Evolutionary conservation across 2,329 filamentous ascomycete species (phyloP), one percentile per base, ranked within the genome.

Genomic region (Scedosporium aurantiacum): DNA sequence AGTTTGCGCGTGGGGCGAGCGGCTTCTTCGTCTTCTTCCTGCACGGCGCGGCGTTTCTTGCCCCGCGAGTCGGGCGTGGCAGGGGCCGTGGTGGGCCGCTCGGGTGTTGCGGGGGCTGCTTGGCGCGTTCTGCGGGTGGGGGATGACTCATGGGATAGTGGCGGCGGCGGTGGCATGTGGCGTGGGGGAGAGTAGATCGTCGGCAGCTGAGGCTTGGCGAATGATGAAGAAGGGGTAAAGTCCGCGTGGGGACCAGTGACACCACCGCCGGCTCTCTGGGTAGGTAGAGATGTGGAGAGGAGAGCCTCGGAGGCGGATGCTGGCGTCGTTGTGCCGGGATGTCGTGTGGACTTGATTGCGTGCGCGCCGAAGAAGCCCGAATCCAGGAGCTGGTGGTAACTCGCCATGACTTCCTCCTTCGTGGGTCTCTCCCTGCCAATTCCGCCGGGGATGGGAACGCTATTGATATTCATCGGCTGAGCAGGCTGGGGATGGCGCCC

Each of bases 341-440:
- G 79, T 3, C 82, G 75, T 1, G 80, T 82, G 4, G 81, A 82
- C 63, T 81, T 78, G 63, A 84, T 84, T 60, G 82, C 81, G 64
- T 83, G 81, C 25, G 78, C 74, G 56, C 78, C 75, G 69, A 85
- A 85, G 76, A 85, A 85, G 63, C 82, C 82, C 5, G 77, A 77
- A 2, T 80, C 77, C 66, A 84, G 75, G 62, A 85, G 76, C 65
- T 80, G 72, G 65, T 82, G 78, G 69, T 85, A 85, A 67, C 75
- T 83, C 63, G 78, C 76, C 67, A 82, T 65, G 60, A 84, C 76
- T 62, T 84, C 80, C 59, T 85, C 82, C 65, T 67, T 68, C 4
- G 63, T 63, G 16, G 64, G 64, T 10, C 63, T 45, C 4, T 18
- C 21, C 56, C 18, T 40, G 18, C 37, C 70, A 14, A 62, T 60